Conservation (phyloP, 2,329 filamentous ascomycete genomes). For the Cladosporium austrohemisphaericum region DNA sequence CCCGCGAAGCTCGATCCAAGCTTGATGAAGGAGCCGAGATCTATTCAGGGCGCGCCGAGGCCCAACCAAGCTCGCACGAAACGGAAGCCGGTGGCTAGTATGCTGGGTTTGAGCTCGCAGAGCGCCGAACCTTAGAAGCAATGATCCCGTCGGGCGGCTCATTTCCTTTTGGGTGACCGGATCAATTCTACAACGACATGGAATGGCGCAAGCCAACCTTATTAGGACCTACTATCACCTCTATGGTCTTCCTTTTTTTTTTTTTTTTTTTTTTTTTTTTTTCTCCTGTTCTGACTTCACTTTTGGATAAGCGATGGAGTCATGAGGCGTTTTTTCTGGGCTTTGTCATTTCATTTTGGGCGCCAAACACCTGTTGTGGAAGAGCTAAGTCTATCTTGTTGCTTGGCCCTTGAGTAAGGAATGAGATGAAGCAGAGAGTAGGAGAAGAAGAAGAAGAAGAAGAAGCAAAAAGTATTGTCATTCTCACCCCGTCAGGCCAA, state of each 20-base stretch:
- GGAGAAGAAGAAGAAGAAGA: too few relatives aligned
- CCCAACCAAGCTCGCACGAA: slow-evolving; percentile 49
- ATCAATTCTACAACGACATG: background rate
- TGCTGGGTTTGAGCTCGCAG: slow-evolving; percentile 30
- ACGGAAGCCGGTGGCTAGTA: slow-evolving; percentile 47
- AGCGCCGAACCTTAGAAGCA: slow-evolving; percentile 22
- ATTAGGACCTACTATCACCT: background rate
- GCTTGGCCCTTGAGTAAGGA: too few relatives aligned
- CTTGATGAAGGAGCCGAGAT: slow-evolving; percentile 86
- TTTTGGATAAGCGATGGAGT: slow-evolving; percentile 12
- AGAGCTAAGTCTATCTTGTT: too few relatives aligned
- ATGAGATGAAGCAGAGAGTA: too few relatives aligned
- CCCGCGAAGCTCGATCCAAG: slow-evolving; percentile 80
- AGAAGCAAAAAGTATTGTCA: too few relatives aligned
- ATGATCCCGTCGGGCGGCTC: too few relatives aligned
- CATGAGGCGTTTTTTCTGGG: background rate
- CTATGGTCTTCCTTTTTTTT: background rate
- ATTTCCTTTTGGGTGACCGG: background rate
- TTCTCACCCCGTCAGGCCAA: too few relatives aligned
- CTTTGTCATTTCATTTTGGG: too few relatives aligned
- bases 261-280: background rate
- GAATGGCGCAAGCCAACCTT: background rate
- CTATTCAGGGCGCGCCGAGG: slow-evolving; percentile 80
- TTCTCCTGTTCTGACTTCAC: background rate
- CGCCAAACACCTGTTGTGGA: too few relatives aligned